Conservation (phyloP, 2,329 filamentous ascomycete species). For the Epichloe brachyelytri region DNA sequence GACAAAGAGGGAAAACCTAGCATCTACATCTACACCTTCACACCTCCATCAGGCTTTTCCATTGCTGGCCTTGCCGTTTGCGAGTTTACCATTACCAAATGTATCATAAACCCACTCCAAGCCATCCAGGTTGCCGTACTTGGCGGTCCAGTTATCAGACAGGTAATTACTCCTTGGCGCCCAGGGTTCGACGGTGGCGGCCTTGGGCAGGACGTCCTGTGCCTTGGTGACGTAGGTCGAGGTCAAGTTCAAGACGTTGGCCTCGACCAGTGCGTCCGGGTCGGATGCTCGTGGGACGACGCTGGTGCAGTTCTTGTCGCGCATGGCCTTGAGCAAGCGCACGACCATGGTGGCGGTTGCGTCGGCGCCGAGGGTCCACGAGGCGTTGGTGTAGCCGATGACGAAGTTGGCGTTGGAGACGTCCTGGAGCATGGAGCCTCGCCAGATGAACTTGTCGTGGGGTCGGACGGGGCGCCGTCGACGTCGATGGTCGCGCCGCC, state of each 20-base stretch:
- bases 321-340: background rate
- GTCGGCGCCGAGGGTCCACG: constrained; percentile 50
- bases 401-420: constrained; percentile 47
- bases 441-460: constrained; percentile 42
- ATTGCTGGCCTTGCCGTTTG: no score
- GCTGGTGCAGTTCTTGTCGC: background rate
- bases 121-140: no score
- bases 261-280: background rate
- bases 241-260: constrained; percentile 3
- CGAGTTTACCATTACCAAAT: no score
- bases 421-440: constrained; percentile 46
- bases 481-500: constrained; percentile 29
- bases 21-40: no score
- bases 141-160: no score
- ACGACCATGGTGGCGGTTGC: constrained; percentile 3
- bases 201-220: background rate
- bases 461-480: constrained; percentile 35
- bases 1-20: no score
- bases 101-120: no score
- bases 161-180: no score
- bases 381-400: constrained; percentile 49
- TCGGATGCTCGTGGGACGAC: background rate
- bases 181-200: no score
- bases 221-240: constrained; percentile 4
- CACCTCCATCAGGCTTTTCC: no score